A percentile compares a stretch with the other conserved stretches of the same genome.
Conservation (phyloP, 768 basidiomycete genomes). For the Rhizopogon vesiculosus region DNA sequence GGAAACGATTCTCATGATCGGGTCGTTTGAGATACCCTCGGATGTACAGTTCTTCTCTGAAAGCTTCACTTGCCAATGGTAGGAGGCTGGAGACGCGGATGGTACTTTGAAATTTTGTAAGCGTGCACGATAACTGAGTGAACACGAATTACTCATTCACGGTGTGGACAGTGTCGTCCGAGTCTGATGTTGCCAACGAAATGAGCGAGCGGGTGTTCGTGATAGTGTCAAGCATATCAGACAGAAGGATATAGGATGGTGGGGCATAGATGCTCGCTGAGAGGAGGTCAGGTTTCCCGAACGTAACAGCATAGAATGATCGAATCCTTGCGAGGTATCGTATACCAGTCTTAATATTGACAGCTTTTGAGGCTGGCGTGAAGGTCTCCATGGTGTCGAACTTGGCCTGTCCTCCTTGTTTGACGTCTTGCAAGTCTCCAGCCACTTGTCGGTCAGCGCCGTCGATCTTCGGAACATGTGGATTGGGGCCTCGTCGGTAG, state of each 20-base stretch:
- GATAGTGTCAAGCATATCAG: background rate
- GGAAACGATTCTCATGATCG: background rate
- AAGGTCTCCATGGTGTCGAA: background rate
- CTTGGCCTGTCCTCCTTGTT: background rate
- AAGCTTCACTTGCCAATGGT: conserved; percentile 22
- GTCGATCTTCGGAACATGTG: no score
- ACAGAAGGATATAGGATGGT: background rate
- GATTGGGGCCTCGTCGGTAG: background rate
- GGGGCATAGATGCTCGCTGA: background rate
- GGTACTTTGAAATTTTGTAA: conserved; percentile 8
- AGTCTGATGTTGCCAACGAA: background rate
- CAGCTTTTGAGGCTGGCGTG: background rate
- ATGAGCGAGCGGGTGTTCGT: background rate
- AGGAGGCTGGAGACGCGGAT: conserved; percentile 7
- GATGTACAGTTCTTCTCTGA: conserved; percentile 24
- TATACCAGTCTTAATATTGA: background rate
- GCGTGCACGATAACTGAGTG: background rate
- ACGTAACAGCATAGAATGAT: background rate
- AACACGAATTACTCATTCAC: background rate
- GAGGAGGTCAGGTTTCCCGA: background rate
- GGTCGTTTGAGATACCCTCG: conserved; percentile 22
- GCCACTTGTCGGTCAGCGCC: background rate
- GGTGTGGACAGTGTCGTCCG: background rate
- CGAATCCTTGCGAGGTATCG: background rate
- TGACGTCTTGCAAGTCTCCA: background rate